phyloP scores from a whole-genome alignment of 805 yeast genomes.

The Priceomyces haplophilus region DNA sequence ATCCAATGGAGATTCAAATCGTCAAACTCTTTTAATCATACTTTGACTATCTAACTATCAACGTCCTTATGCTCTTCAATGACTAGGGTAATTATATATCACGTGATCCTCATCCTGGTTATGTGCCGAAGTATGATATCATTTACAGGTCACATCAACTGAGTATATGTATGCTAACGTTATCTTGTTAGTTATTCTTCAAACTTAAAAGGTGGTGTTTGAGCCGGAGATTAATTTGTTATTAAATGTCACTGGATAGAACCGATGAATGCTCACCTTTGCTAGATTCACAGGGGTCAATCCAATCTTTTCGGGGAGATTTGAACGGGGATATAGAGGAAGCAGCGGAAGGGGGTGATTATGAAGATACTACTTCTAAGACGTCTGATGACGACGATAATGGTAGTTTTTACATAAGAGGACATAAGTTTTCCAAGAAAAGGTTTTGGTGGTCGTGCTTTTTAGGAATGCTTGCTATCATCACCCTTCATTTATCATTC shows the following conservation, averaged over 20 bases:
- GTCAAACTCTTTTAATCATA: too few species aligned
- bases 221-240: too few species aligned
- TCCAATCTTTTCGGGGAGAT: constrained; percentile 1
- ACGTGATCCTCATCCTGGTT: too few species aligned
- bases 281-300: constrained; percentile 1
- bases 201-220: too few species aligned
- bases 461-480: constrained; percentile 49
- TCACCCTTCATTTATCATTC: constrained; percentile 64
- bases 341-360: background rate
- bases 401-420: constrained; percentile 3
- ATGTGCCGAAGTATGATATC: too few species aligned
- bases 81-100: too few species aligned
- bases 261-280: constrained; percentile 5
- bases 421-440: constrained; percentile 24
- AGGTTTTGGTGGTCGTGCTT: constrained; percentile 46
- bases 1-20: too few species aligned
- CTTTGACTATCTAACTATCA: too few species aligned
- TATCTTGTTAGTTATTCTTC: too few species aligned
- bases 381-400: constrained; percentile 6
- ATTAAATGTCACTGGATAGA: background rate
- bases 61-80: too few species aligned
- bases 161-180: too few species aligned
- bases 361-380: constrained; percentile 2
- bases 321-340: background rate
- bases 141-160: too few species aligned